Base-by-base conservation (phyloP, 352 stramenopile species). In the Pythium dissimile region DNA sequence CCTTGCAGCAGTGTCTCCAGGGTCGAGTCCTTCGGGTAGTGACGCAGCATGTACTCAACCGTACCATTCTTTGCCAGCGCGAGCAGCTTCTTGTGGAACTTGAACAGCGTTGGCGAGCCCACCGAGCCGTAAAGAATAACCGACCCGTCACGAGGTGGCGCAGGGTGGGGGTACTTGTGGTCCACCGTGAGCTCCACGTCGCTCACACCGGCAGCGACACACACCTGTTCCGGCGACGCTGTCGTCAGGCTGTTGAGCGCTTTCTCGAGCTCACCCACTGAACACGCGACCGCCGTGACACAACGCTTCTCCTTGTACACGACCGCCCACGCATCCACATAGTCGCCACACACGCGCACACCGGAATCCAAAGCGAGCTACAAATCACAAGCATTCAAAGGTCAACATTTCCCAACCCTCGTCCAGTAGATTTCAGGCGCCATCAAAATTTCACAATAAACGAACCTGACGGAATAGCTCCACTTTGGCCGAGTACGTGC, bases 71-170 rank as follows among this genome's bases (percentile, higher is more conserved):
- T 69, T 5, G 86, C 85, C 37, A 80, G 56, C n/a, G 63, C 60
- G n/a, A 77, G 70, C 8, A 96, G 62, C 39, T 72, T 71, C 10
- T 56, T 16, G 43, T 96, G 88, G 52, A 96, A 94, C 34, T 37
- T 47, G 51, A 83, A 78, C 44, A 96, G 91, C 53, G 64, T 56
- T 5, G 71, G 50, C 9, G 77, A 89, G 16, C 81, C 85, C 34
- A 96, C 50, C 8, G 80, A 73, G n/a, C 85, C 86, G 54, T 96
- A 96, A n/a, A 96, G 41, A 56, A 96, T 88, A 24, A 70, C 79
- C 13, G 86, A 92, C 34, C 69, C 34, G 44, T 60, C 12, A 49
- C 57, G 21, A 50, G 63, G 26, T 42, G 50, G 15, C 57, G 54
- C 46, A 4, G 73, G 50, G 31, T 83, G 68, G 5, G 77, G 78